Base-by-base conservation (phyloP, 2,329 filamentous ascomycete genomes). In the Ophiostoma fasciatum region DNA sequence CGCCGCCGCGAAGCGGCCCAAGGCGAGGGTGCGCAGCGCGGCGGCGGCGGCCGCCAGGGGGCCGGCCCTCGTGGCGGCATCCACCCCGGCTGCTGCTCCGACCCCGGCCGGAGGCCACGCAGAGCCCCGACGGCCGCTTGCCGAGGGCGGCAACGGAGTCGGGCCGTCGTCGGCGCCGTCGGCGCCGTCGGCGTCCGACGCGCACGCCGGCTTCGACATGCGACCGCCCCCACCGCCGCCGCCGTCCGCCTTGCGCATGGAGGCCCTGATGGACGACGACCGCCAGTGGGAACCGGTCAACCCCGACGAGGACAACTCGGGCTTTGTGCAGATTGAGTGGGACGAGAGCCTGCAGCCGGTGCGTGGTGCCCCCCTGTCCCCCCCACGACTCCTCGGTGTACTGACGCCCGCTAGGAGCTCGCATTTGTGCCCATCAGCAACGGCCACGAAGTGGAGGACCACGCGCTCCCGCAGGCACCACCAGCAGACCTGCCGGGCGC, bases 271-370 rank as follows among this genome's bases (percentile, higher is more conserved):
- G 39, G 62, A 82, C 21, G 78, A 83, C 18, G 78, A 83, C 42
- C 63, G 68, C 30, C 60, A 64, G 37, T 88, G 82, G 81, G 78
- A 84, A 44, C 80, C 81, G 2, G 63, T 79, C 2, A 67, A 69
- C 19, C 46, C 50, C 20, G 63, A 72, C 35, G 74, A 70, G 17
- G 73, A 77, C 21, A 68, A 76, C 11, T 71, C 72, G 7, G 75
- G 77, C 21, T 71, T 74, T 36, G 73, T 75, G 33, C 74, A 75
- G 46, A 58, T 87, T 30, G 77, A 75, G 26, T 88, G 82, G 82
- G 78, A 85, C 54, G 67, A 75, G 35, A 79, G 70, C 49, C 71
- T 67, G 26, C 67, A 78, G 32, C 63, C 66, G 43, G 75, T 78
- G 56, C 12, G 38, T 13, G n/a, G n/a, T n/a, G n/a, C n/a, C n/a